Base-by-base conservation (phyloP, 202 grass and related monocot species). In the Zizania palustris region DNA sequence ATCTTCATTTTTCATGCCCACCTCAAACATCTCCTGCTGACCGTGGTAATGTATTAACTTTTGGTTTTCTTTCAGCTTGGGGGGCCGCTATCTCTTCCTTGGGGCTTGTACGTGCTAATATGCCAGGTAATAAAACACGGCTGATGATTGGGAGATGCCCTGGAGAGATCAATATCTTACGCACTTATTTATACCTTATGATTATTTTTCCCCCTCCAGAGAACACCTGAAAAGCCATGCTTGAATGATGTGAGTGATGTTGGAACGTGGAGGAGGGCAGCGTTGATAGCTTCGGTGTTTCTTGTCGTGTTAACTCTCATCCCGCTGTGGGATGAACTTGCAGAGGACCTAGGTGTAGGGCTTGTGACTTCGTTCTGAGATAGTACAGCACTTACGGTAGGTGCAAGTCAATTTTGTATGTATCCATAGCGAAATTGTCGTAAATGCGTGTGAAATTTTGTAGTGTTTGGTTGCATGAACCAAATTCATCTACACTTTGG, bases 51-150 rank as follows among this genome's bases (percentile, higher is more conserved):
- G 20, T 14, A 76, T 75, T 74, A 11, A 79, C 45, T 28, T 83
- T 4, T 91, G 67, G 21, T 22, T 68, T 58, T 56, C 9, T 39
- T 61, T 9, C n/a, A 98, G 95, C 85, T 99, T 76, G 92, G 96
- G 33, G 96, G 96, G 5, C 89, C 87, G 3, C 60, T 99, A 11
- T 99, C 96, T 78, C 87, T 99, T 71, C 96, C 96, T 76, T 99
- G 96, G 96, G 96, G 89, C 35, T 83, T 99, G 13, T 99, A 99
- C 18, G 96, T 99, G 53, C 81, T 99, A 74, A 83, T 99, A 90
- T 99, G 92, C 50, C 96, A 96, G 92, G 96, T 99, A 90, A 78
- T 99, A 90, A 78, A 53, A 16, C 41, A 41, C 22, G 60, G 16
- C 76, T 13, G 7, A 86, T 73, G 3, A 19, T 73, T 84, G 18